Evolutionary conservation across 768 basidiomycete species (phyloP).

Genomic region (Auriculariales sp.): DNA sequence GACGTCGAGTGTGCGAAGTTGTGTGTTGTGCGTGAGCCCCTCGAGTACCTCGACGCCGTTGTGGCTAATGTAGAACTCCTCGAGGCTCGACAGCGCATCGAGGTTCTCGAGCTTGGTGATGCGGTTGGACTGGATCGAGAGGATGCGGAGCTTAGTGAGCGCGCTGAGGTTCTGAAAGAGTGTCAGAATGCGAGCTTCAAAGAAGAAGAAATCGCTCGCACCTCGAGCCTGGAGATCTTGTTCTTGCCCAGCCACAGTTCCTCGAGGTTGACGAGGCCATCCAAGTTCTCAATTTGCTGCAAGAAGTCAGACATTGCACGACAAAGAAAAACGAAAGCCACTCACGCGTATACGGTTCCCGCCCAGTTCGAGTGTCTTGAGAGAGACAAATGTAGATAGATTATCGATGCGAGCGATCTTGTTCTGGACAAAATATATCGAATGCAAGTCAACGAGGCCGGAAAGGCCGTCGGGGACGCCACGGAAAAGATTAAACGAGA

Average conservation of each 20-base stretch:
- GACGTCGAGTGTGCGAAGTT: slow-evolving; percentile 75
- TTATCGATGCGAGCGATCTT: slow-evolving; percentile 70
- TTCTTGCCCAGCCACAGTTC: slow-evolving; percentile 98
- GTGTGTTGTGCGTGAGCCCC: slow-evolving; percentile 65
- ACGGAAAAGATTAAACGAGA: slow-evolving; percentile 88
- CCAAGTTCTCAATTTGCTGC: slow-evolving; percentile 80
- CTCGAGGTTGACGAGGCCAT: slow-evolving; percentile 65
- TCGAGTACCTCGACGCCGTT: slow-evolving; percentile 78
- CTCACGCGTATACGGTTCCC: slow-evolving; percentile 83
- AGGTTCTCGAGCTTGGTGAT: slow-evolving; percentile 78
- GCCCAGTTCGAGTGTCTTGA: slow-evolving; percentile 82
- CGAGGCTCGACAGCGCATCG: slow-evolving; percentile 54
- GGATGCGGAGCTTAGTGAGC: slow-evolving; percentile 62
- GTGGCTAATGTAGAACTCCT: slow-evolving; percentile 87
- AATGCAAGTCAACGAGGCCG: slow-evolving; percentile 45
- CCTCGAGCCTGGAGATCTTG: slow-evolving; percentile 82
- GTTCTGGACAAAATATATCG: slow-evolving; percentile 93
- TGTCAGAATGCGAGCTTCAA: slow-evolving; percentile 1
- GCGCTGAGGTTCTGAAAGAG: slow-evolving; percentile 44
- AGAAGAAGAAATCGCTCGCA: slow-evolving; percentile 15
- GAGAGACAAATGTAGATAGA: slow-evolving; percentile 36
- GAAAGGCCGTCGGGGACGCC: slow-evolving; percentile 49
- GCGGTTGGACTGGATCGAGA: slow-evolving; percentile 89
- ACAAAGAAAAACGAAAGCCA: slow-evolving; percentile 3
- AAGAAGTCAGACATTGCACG: background rate